Conservation (phyloP, 2,329 filamentous ascomycete genomes). For the Penicillium sp. region DNA sequence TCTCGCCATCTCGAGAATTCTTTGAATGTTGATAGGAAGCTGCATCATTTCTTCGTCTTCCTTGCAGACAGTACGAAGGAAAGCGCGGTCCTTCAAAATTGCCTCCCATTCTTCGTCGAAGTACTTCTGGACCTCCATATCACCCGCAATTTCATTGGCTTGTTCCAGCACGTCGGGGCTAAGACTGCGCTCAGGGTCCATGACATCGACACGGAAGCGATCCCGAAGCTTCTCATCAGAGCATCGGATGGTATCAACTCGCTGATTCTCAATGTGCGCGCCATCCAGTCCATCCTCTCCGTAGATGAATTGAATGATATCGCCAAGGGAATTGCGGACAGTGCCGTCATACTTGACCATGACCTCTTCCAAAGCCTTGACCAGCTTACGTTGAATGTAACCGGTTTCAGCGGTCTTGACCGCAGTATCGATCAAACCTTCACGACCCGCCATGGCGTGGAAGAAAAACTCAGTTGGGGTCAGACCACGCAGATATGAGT, state of each 20-base stretch:
- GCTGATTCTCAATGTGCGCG: conserved; percentile 89
- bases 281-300: conserved; percentile 96
- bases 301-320: conserved; percentile 96
- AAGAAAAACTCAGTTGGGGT: conserved; percentile 99
- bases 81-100: conserved; percentile 70
- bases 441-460: conserved; percentile 99
- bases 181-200: conserved; percentile 66
- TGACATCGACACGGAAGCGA: conserved; percentile 83
- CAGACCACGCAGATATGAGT: conserved; percentile 93
- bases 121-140: conserved; percentile 81
- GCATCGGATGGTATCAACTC: conserved; percentile 80
- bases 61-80: conserved; percentile 71
- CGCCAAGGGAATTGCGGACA: conserved; percentile 92
- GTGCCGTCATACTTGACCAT: conserved; percentile 98
- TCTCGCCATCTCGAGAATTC: conserved; percentile 88
- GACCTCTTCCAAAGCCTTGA: conserved; percentile 96
- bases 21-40: conserved; percentile 84
- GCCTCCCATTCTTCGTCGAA: conserved; percentile 87
- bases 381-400: conserved; percentile 97
- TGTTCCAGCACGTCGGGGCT: conserved; percentile 76
- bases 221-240: conserved; percentile 76
- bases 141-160: conserved; percentile 80
- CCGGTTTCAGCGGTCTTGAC: conserved; percentile 99
- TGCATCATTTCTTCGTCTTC: conserved; percentile 86
- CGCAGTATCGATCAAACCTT: conserved; percentile 98